Evolutionary conservation across 2,329 filamentous ascomycete species (phyloP).

Genomic region (Ophiognomonia clavigignenti-juglandacearum): DNA sequence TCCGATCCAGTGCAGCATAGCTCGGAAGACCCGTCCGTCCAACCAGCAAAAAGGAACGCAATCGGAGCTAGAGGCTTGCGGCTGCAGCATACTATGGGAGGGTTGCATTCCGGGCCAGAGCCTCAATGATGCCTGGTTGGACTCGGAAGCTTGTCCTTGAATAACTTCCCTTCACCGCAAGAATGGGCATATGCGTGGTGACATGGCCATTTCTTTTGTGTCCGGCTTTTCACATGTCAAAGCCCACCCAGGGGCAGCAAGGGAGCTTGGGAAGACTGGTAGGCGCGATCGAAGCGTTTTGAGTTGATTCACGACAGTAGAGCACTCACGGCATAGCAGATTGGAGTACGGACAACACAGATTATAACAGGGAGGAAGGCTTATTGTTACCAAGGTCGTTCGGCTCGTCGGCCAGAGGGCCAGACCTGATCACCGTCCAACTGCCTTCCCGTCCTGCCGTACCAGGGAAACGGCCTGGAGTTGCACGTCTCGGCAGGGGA

Average conservation of each 20-base stretch:
- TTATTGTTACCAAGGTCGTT: not conserved
- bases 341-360: too few species aligned
- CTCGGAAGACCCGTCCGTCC: not conserved
- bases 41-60: not conserved
- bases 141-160: too few species aligned
- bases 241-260: not conserved
- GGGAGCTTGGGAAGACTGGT: too few species aligned
- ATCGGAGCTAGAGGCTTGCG: not conserved
- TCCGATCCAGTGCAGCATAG: not conserved
- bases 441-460: not conserved
- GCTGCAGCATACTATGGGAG: not conserved
- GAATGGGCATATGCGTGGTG: too few species aligned
- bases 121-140: not conserved
- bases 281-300: not conserved
- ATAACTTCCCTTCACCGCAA: not conserved
- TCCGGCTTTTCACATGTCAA: not conserved
- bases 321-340: too few species aligned
- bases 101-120: not conserved
- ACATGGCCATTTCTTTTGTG: too few species aligned
- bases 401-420: not conserved
- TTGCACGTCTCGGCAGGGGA: conserved; percentile 1
- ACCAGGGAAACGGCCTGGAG: not conserved
- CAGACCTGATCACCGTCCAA: not conserved
- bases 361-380: not conserved
- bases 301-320: too few species aligned